phyloP scores from a whole-genome alignment of 371 early-diverging fungal species.

The Rhizomucor pusillus region DNA sequence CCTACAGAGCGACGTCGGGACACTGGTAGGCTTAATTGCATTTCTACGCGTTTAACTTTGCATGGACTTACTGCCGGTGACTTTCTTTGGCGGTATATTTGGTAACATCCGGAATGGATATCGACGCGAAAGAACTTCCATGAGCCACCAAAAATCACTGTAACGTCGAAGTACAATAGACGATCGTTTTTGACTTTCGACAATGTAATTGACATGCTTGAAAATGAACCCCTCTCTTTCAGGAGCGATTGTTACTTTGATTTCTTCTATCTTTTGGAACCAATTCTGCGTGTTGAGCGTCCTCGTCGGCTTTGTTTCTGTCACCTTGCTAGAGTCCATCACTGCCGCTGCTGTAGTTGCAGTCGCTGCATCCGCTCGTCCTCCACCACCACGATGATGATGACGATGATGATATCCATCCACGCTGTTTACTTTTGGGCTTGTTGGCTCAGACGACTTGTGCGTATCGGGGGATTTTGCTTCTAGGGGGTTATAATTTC shows the following conservation, averaged over 20 bases:
- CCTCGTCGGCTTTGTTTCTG: constrained; percentile 3
- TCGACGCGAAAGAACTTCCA: constrained; percentile 30
- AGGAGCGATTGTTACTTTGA: constrained; percentile 65
- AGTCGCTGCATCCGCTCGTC: constrained; percentile 9
- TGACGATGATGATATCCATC: no score
- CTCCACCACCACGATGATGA: constrained; percentile 16
- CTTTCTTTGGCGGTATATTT: constrained; percentile 45
- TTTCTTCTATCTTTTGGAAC: constrained; percentile 53
- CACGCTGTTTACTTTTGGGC: no score
- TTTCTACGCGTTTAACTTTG: constrained; percentile 65
- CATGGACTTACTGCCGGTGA: constrained; percentile 50
- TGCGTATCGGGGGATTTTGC: no score
- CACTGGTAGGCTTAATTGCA: constrained; percentile 24
- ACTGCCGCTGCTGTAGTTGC: constrained; percentile 4
- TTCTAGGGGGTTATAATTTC: no score
- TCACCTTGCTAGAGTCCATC: background rate
- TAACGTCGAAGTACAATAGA: constrained; percentile 44
- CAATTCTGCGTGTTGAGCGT: constrained; percentile 20
- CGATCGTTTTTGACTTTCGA: constrained; percentile 41
- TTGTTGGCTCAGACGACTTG: no score
- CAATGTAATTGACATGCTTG: constrained; percentile 50
- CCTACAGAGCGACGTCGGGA: constrained; percentile 25
- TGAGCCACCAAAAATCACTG: constrained; percentile 49
- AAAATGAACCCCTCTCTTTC: constrained; percentile 62
- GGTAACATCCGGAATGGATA: constrained; percentile 47